Conservation (phyloP, 2,329 filamentous ascomycete species). For the Pezicula rhizophila region DNA sequence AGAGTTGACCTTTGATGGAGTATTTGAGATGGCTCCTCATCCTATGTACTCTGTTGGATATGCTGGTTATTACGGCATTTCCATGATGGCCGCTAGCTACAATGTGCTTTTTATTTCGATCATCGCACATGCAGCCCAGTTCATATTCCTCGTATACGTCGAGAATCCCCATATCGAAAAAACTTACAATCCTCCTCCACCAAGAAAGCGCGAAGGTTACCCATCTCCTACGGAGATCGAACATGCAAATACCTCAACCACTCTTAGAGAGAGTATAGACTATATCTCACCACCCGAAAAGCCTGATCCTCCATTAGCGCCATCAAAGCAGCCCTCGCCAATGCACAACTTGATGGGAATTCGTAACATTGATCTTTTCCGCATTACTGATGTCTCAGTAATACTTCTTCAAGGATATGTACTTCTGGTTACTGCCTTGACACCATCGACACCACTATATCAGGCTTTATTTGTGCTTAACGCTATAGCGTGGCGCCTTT, state of each 20-base stretch:
- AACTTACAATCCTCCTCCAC: constrained; percentile 86
- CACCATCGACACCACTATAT: constrained; percentile 69
- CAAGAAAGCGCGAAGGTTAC: constrained; percentile 44
- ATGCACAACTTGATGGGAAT: constrained; percentile 81
- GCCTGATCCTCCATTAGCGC: constrained; percentile 30
- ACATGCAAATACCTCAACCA: constrained; percentile 27
- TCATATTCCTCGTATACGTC: constrained; percentile 83
- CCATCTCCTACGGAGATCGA: constrained; percentile 27
- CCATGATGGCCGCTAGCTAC: constrained; percentile 96
- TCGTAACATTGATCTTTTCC: constrained; percentile 80
- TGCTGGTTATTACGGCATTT: constrained; percentile 96
- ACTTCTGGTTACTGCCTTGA: constrained; percentile 64
- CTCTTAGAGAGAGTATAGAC: constrained; percentile 28
- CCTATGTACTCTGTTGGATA: constrained; percentile 99
- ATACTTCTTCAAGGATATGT: constrained; percentile 73
- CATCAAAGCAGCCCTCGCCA: constrained; percentile 50
- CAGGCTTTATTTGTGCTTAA: constrained; percentile 76
- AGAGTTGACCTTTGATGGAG: constrained; percentile 94
- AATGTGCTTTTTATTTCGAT: constrained; percentile 97
- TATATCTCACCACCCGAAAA: constrained; percentile 8
- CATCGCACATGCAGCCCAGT: constrained; percentile 86
- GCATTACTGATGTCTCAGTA: constrained; percentile 77
- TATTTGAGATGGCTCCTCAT: constrained; percentile 98
- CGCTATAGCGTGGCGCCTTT: constrained; percentile 77
- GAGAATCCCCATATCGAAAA: constrained; percentile 98